Percentiles rank a stretch among this genome's conserved stretches.
Evolutionary conservation across 257 asterid species (phyloP).

Genomic region (Fraxinus anomala): DNA sequence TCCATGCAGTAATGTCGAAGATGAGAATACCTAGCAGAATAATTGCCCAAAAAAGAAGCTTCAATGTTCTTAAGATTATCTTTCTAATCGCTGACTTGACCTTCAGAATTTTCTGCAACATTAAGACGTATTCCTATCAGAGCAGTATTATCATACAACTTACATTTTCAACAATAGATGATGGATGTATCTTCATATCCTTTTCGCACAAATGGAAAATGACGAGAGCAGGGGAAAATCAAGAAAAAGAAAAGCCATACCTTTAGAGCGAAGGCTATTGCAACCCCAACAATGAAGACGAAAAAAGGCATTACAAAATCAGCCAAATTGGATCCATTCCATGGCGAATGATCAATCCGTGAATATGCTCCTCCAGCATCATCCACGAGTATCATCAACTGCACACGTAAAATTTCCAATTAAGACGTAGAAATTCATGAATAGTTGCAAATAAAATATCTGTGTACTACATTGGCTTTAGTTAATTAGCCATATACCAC

Average conservation of each 20-base stretch:
- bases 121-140: not conserved
- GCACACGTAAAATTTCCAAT: constrained; percentile 18
- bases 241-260: constrained; percentile 31
- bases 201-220: not conserved
- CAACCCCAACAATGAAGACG: constrained; percentile 88
- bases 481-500: constrained; percentile 49
- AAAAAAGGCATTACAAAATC: constrained; percentile 90
- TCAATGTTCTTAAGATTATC: constrained; percentile 67
- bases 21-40: constrained; percentile 63
- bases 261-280: constrained; percentile 87
- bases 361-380: constrained; percentile 78
- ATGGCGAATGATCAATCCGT: constrained; percentile 83
- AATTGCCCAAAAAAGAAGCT: constrained; percentile 88
- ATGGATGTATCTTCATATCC: not conserved
- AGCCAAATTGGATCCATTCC: constrained; percentile 94
- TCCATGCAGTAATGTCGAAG: not conserved
- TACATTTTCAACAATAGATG: not conserved
- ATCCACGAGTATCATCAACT: constrained; percentile 89
- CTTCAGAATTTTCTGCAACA: constrained; percentile 61
- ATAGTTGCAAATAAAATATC: not conserved
- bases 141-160: not conserved
- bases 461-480: not conserved
- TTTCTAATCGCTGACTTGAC: constrained; percentile 49
- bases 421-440: not conserved
- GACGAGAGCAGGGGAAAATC: not conserved